Percentiles rank a stretch among this genome's conserved stretches.
phyloP scores from a whole-genome alignment of 2,329 filamentous ascomycete species.

The Seiridium cupressi region DNA sequence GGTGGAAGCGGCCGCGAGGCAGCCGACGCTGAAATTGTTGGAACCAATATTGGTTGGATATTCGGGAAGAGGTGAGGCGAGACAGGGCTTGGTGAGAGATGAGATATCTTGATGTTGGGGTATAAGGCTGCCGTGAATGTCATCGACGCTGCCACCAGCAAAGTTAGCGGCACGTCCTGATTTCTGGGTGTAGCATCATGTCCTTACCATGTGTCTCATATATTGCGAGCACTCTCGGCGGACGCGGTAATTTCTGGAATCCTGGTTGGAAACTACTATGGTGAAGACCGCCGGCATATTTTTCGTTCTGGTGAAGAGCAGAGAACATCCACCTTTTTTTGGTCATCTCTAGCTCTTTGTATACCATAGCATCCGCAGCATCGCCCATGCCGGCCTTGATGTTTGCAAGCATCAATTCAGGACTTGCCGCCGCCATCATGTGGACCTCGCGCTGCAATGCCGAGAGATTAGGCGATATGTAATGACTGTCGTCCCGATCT shows the following conservation, averaged over 20 bases:
- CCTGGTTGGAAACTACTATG: constrained; percentile 10
- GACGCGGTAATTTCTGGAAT: constrained; percentile 15
- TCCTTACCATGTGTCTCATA: constrained; percentile 49
- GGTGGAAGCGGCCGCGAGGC: constrained; percentile 34
- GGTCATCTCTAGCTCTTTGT: constrained; percentile 50
- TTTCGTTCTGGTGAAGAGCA: constrained; percentile 46
- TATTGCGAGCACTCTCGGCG: constrained; percentile 42
- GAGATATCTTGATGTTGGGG: constrained; percentile 37
- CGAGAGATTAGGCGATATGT: constrained; percentile 29
- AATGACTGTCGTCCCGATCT: constrained; percentile 17
- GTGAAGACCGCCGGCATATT: constrained; percentile 24
- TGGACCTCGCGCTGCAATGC: constrained; percentile 51
- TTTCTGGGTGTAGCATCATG: constrained; percentile 9
- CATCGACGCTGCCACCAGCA: constrained; percentile 39
- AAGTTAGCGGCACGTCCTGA: constrained; percentile 18
- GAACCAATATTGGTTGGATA: constrained; percentile 28
- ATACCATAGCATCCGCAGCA: constrained; percentile 43
- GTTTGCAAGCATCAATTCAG: constrained; percentile 50
- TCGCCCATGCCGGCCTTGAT: constrained; percentile 51
- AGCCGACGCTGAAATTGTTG: constrained; percentile 27
- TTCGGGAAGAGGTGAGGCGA: constrained; percentile 38
- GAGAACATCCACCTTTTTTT: constrained; percentile 64
- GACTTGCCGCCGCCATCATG: constrained; percentile 52
- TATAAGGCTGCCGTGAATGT: constrained; percentile 48
- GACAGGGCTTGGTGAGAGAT: constrained; percentile 43